phyloP scores from a whole-genome alignment of 228 moss, liverwort and hornwort genomes.

The Sphagnum fallax region DNA sequence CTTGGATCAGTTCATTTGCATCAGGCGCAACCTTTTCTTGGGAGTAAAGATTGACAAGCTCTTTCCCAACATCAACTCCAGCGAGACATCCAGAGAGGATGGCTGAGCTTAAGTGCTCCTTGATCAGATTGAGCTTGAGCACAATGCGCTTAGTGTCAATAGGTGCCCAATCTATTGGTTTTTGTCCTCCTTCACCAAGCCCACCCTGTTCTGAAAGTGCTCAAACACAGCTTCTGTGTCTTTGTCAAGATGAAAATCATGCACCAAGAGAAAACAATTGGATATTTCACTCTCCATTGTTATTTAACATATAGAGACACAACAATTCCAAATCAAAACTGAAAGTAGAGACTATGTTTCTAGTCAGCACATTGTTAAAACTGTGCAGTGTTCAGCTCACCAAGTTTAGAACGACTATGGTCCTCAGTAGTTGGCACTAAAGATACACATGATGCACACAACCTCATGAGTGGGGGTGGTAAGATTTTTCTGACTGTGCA shows the following conservation, averaged over 20 bases:
- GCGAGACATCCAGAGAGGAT: constrained; percentile 4
- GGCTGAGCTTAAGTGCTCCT: constrained; percentile 8
- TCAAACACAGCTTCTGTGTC: constrained; percentile 30
- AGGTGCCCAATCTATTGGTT: constrained; percentile 25
- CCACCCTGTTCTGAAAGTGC: constrained; percentile 24
- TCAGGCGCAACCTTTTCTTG: constrained; percentile 4
- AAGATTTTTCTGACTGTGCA: no score
- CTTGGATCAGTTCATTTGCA: constrained; percentile 11
- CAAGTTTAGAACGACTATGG: no score
- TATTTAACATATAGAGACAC: no score
- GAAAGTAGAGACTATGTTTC: no score
- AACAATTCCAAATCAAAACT: no score
- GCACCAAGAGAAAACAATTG: background rate
- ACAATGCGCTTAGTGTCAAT: constrained; percentile 22
- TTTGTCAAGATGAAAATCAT: constrained; percentile 45
- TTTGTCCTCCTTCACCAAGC: constrained; percentile 19
- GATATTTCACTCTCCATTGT: no score
- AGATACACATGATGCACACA: no score
- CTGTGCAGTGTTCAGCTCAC: no score
- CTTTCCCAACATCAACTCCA: background rate
- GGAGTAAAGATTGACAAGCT: constrained; percentile 5
- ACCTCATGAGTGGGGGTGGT: no score
- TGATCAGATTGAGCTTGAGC: constrained; percentile 5
- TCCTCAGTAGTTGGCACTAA: no score
- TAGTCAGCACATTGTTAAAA: no score